Base-by-base conservation (phyloP, 2,329 filamentous ascomycete species). In the Neonectria magnoliae region DNA sequence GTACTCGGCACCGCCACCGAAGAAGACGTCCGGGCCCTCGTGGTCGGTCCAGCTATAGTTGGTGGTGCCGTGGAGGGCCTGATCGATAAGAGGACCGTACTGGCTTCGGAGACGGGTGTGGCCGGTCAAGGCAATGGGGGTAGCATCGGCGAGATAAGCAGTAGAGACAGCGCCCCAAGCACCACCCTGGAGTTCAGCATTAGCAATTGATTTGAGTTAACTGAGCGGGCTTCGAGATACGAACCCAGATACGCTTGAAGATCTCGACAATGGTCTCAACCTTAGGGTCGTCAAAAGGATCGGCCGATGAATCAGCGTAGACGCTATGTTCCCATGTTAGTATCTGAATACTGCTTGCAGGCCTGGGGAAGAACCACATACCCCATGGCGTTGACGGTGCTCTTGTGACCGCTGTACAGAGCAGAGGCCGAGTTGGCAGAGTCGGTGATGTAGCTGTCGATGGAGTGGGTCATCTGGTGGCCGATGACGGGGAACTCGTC, bases 381-480 rank as follows among this genome's bases (percentile, higher is more conserved):
- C 78, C 91, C 91, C 79, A 96, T 87, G 29, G 91, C 91, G 74
- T 96, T 94, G 69, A 95, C 92, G 0, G 89, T 91, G 74, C 88
- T 91, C 85, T 96, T 96, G 83, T 96, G 93, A 36, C 93, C 93
- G 25, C 87, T 89, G 81, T 95, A 96, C 18, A 96, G 83, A 16
- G 93, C 91, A 47, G 91, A 93, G 4, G 93, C 93, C 5, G 91
- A 93, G 81, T 96, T 96, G 79, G 93, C 93, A 65, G 90, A 93
- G 78, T 96, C 93, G 41, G 93, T 96, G 76, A 96, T 95, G 84
- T 92, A 95, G 54, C 85, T 89, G 81, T 95, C 92, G 75, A 96
- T 88, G 1, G 92, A 94, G 80, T 95, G 92, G 11, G 93, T 94
- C 90, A 96, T 95, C 80, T 95, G 93, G 78, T 97, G 93, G 20